Base-by-base conservation (phyloP, 2,329 filamentous ascomycete species). In the Bretziella fagacearum region DNA sequence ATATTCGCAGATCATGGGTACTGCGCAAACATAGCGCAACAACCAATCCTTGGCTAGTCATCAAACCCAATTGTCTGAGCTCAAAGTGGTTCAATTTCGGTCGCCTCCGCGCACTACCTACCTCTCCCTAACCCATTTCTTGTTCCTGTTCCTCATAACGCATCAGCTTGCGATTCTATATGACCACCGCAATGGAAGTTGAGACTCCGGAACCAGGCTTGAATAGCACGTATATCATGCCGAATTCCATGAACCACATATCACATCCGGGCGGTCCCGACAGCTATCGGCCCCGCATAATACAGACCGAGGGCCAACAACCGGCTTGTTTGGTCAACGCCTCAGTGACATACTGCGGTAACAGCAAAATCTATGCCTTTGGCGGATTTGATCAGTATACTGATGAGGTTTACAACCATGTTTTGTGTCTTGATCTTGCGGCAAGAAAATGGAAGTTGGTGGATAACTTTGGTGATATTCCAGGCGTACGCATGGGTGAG, bases 321-420 rank as follows among this genome's bases (percentile, higher is more conserved):
- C 91, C 91, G 30, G 87, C 91, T 29, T 96, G 89, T 59, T 71
- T 98, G 43, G 89, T 98, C 55, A 98, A 98, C 68, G 91, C 91
- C 45, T 96, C 91, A 1, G 89, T 96, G 51, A 98, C 91, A n/a
- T 95, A 94, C 62, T 94, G 91, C 58, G 87, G 87, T 51, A 91
- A 94, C 64, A 91, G 96, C 60, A 79, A 91, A 62, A 96, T 98
- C 56, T 96, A 93, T 63, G 91, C 89, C 8, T 98, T 98, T 67
- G 91, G 91, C 36, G 91, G 91, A 15, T 98, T 98, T 58, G 91
- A 98, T 59, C 89, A 96, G 63, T 96, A 94, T 60, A 98, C 91
- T 0, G 91, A 98, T 61, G 91, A 98, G 67, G 84, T 98, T 15
- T 98, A 98, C 65, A 98, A 98, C 59, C 91, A 98, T 65, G 91